Evolutionary conservation across 371 early-diverging fungal genomes (phyloP), one percentile per base, ranked within the genome.

Genomic region (Choanephora cucurbitarum): DNA sequence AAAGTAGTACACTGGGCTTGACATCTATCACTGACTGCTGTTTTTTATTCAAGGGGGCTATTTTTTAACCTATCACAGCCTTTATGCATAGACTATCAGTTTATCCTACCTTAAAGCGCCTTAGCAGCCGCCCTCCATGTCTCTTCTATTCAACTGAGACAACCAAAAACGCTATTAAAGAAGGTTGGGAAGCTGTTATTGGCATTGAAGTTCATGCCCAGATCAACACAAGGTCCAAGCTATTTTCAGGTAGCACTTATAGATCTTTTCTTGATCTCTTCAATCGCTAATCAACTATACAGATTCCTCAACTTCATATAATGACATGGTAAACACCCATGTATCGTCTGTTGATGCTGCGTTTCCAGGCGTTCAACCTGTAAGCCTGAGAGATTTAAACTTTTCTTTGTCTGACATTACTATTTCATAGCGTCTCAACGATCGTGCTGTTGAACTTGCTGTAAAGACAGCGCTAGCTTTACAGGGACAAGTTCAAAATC

Each of bases 191-290:
- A 47, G 80, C 91, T 11, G 79, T 91, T 24, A 91, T 96, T 56
- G 97, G 97, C 5, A 81, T 96, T 10, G 96, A 96, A 75, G 84
- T 96, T 17, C 97, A 96, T 57, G 90, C 90, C 5, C 94, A 95
- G 72, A 76, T 96, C 15, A 69, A 80, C 34, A 82, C 90, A 2
- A 66, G 59, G 14, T 80, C 84, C 32, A 96, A 96, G 65, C 81
- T 96, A 41, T 96, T 96, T 58, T 93, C 94, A 28, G 76, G 91
- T 80, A 69, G 18, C n/a, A 28, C 28, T 28, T 28, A 28, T 13
- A 10, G 47, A 37, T 8, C 17, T 13, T 37, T 15, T 5, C 49
- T 11, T n/a, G 22, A 47, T 34, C 21, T 21, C 66, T 18, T 49
- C 50, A 17, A 44, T 58, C 23, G 48, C 11, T 52, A 28, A 28